Evolutionary conservation across 768 basidiomycete genomes (phyloP).

Genomic region (Xerocomellus intermedius): DNA sequence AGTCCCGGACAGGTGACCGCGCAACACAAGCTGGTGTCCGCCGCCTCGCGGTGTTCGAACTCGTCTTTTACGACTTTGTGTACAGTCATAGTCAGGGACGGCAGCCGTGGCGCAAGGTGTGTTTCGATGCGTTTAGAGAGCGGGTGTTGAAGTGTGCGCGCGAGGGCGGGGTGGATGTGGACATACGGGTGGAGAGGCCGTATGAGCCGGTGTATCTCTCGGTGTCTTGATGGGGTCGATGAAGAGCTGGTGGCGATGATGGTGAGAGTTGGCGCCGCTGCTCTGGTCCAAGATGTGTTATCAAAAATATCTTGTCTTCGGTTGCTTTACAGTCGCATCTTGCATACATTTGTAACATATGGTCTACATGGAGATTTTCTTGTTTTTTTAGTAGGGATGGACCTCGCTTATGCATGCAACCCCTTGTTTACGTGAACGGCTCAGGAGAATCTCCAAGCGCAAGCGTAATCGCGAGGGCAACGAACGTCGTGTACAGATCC

Average conservation of each 20-base stretch:
- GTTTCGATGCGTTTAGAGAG: slow-evolving; percentile 21
- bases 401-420: too few species aligned
- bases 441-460: too few species aligned
- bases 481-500: too few species aligned
- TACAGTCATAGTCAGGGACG: slow-evolving; percentile 7
- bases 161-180: slow-evolving; percentile 23
- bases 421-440: too few species aligned
- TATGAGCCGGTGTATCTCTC: slow-evolving; percentile 26
- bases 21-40: slow-evolving; percentile 11
- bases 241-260: background rate
- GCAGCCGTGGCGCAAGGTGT: slow-evolving; percentile 11
- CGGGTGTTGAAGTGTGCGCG: slow-evolving; percentile 23
- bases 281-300: background rate
- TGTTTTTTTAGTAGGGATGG: too few species aligned
- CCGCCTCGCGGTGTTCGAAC: slow-evolving; percentile 16
- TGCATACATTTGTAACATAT: background rate
- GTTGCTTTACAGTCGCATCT: background rate
- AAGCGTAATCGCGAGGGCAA: too few species aligned
- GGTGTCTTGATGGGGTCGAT: slow-evolving; percentile 3
- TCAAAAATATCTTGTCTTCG: background rate
- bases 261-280: too few species aligned
- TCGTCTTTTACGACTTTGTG: slow-evolving; percentile 27
- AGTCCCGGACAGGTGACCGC: slow-evolving; percentile 13
- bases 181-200: slow-evolving; percentile 25
- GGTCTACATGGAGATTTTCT: too few species aligned